These are phyloP conservation scores for Stemphylium vesicarium DNA, from an alignment of 2,329 filamentous ascomycete genomes.

Conservation along the genomic window DNA sequence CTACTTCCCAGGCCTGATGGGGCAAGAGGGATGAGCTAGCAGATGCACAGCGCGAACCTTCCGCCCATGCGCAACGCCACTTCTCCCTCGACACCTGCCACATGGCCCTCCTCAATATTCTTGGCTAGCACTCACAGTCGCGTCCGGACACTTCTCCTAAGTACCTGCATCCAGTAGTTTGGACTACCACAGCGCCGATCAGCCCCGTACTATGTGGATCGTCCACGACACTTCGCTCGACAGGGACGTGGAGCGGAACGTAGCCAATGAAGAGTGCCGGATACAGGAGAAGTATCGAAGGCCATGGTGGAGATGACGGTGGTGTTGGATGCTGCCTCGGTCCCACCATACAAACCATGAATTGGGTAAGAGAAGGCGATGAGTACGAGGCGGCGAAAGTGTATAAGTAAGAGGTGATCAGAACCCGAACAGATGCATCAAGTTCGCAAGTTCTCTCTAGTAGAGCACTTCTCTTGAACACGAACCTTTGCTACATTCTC, in stretches of 20 bases:
- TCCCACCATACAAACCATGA: background rate
- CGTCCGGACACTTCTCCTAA: too few relatives aligned
- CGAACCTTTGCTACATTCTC: background rate
- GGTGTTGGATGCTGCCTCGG: slow-evolving; percentile 1
- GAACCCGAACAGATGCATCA: background rate
- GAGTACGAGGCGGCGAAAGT: background rate
- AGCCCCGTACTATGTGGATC: background rate
- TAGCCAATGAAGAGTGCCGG: slow-evolving; percentile 2
- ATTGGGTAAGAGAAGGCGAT: background rate
- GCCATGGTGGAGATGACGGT: background rate
- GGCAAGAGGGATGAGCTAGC: slow-evolving; percentile 10
- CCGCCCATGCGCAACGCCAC: slow-evolving; percentile 2
- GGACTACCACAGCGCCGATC: too few relatives aligned
- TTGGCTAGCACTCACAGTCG: background rate
- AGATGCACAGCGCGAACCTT: slow-evolving; percentile 1
- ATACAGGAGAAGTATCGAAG: background rate
- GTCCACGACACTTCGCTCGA: background rate
- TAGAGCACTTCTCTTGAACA: background rate
- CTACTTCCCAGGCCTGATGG: background rate
- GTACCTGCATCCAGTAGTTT: too few relatives aligned
- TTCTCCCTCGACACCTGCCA: background rate
- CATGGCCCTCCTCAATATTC: slow-evolving; percentile 1
- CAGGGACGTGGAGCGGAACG: background rate
- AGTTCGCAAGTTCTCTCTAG: background rate
- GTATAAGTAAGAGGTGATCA: slow-evolving; percentile 2